Percentiles rank a stretch among this genome's conserved stretches.
Conservation (phyloP, 2,329 filamentous ascomycete genomes). For the Aspergillus sergii region DNA sequence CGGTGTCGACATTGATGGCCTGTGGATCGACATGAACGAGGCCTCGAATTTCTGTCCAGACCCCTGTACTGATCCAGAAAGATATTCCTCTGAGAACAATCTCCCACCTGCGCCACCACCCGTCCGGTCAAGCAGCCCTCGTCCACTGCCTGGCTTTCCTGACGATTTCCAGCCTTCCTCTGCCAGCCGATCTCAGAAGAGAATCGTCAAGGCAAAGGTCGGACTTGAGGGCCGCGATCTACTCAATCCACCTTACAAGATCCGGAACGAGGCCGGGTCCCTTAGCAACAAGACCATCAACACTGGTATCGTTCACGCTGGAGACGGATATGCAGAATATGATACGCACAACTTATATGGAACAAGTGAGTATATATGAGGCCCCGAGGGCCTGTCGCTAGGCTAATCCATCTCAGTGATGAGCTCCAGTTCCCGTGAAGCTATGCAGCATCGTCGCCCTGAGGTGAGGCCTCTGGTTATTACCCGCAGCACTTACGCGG, state of each 20-base stretch:
- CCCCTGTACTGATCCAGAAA: conserved; percentile 56
- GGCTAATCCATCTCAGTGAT: conserved; percentile 57
- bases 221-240: conserved; percentile 67
- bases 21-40: conserved; percentile 77
- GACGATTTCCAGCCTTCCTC: conserved; percentile 64
- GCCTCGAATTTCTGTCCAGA: conserved; percentile 57
- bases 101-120: conserved; percentile 63
- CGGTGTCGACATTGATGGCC: conserved; percentile 74
- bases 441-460: conserved; percentile 69
- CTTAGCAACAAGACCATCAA: conserved; percentile 62
- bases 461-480: conserved; percentile 69
- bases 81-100: conserved; percentile 51
- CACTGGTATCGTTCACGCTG: conserved; percentile 66
- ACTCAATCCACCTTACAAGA: conserved; percentile 65
- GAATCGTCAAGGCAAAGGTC: conserved; percentile 42
- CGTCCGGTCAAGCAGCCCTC: conserved; percentile 61
- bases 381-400: neutral
- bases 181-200: conserved; percentile 16
- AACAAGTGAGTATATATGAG: conserved; percentile 46
- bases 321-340: conserved; percentile 68
- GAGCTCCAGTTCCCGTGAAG: conserved; percentile 64
- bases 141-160: conserved; percentile 70
- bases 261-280: conserved; percentile 62
- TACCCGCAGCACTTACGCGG: conserved; percentile 75
- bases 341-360: conserved; percentile 80